These are phyloP conservation scores for Mycosarcoma mackinlayi DNA, from an alignment of 1,284 basidiomycete species.

Conservation along the genomic window DNA sequence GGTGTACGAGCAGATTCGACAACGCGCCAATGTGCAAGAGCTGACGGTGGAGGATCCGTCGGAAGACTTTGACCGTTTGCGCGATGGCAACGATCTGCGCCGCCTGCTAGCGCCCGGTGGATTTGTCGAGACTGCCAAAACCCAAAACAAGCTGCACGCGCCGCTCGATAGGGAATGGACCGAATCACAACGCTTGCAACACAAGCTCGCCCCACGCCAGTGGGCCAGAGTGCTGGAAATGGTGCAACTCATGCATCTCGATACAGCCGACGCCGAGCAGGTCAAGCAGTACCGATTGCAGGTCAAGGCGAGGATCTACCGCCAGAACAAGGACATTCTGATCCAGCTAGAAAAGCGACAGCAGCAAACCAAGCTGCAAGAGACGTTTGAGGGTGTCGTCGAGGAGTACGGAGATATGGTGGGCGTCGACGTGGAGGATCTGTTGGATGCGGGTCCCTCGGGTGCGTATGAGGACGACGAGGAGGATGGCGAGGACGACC, in stretches of 20 bases:
- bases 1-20: constrained; percentile 82
- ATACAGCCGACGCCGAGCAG: constrained; percentile 74
- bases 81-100: constrained; percentile 89
- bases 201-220: constrained; percentile 95
- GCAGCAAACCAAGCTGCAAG: constrained; percentile 86
- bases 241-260: constrained; percentile 81
- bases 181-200: constrained; percentile 79
- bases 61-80: constrained; percentile 92
- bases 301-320: constrained; percentile 83
- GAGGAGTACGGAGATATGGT: constrained; percentile 88
- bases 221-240: constrained; percentile 92
- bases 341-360: constrained; percentile 86
- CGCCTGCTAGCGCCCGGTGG: constrained; percentile 80
- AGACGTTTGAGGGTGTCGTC: constrained; percentile 88
- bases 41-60: constrained; percentile 97
- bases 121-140: constrained; percentile 69
- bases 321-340: constrained; percentile 92
- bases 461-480: constrained; percentile 20
- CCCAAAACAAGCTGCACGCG: constrained; percentile 76
- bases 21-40: constrained; percentile 79
- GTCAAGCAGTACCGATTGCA: constrained; percentile 78
- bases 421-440: constrained; percentile 60
- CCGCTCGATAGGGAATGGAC: constrained; percentile 83
- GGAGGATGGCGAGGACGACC: constrained; percentile 27
- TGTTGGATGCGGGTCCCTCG: constrained; percentile 37